phyloP scores from a whole-genome alignment of 139 green algal species.

The Pseudopediastrum boryanum region DNA sequence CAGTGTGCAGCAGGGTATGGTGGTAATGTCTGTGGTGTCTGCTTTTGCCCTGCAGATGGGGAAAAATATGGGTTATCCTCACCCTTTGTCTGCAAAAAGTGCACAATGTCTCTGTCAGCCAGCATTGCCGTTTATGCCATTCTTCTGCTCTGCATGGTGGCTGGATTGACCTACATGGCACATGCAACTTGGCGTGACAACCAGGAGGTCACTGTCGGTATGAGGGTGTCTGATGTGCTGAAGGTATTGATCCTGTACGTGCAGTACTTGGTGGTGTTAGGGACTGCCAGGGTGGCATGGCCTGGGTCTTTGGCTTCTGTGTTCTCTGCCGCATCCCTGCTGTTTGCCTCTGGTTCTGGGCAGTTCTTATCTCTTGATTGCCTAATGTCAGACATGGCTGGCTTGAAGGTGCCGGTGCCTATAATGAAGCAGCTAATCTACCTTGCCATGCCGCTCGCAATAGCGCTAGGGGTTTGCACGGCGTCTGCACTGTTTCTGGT shows the following conservation, averaged over 20 bases:
- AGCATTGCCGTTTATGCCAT: neutral
- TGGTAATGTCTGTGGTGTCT: neutral
- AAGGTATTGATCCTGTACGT: conserved; percentile 16
- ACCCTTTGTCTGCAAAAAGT: neutral
- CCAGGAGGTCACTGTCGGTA: neutral
- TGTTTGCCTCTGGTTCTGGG: neutral
- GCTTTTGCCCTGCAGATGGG: neutral
- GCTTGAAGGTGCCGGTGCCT: neutral
- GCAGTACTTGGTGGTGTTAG: neutral
- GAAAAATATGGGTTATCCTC: neutral
- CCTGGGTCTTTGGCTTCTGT: neutral
- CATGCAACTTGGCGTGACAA: conserved; percentile 14
- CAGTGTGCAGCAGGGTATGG: conserved; percentile 7
- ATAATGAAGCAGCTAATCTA: neutral
- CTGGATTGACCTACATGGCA: conserved; percentile 1
- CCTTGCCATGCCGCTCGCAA: neutral
- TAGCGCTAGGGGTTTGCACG: neutral
- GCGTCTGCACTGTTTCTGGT: neutral
- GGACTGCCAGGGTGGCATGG: neutral
- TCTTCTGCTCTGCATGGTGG: neutral
- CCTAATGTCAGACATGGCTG: neutral
- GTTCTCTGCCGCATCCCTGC: neutral
- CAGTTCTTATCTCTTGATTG: conserved; percentile 16
- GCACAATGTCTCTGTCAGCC: neutral
- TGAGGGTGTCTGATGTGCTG: conserved; percentile 14